Conservation (phyloP, 208 protist genomes). For the Acanthamoeba rhysodes region DNA sequence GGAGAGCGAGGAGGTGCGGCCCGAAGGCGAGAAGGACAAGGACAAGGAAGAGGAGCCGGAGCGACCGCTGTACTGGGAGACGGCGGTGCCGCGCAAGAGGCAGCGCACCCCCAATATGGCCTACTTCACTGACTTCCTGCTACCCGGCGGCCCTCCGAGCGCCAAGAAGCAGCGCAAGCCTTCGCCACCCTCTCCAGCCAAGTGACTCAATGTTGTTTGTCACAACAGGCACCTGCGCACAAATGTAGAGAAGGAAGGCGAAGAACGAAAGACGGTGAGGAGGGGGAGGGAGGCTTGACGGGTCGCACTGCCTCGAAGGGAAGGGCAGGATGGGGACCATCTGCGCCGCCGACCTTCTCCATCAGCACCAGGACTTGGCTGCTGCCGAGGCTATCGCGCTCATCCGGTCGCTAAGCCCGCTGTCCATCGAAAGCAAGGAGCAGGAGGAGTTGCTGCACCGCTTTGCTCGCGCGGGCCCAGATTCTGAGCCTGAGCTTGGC, state of each 20-base stretch:
- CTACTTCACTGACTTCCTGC: constrained; percentile 11
- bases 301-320: constrained; percentile 40
- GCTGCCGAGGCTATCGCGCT: neutral
- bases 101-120: constrained; percentile 13
- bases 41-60: neutral
- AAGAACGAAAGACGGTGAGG: too few relatives aligned
- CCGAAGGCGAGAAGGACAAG: neutral
- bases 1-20: neutral
- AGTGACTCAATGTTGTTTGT: neutral
- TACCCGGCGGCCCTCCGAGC: neutral
- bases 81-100: neutral
- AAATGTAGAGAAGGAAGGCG: too few relatives aligned
- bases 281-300: too few relatives aligned
- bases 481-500: too few relatives aligned
- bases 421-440: constrained; percentile 21
- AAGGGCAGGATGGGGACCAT: constrained; percentile 50
- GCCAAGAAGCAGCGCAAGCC: neutral
- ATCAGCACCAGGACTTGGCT: neutral
- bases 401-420: neutral
- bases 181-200: neutral
- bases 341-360: constrained; percentile 13
- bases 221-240: neutral
- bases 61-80: constrained; percentile 17
- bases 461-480: neutral
- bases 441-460: constrained; percentile 46